Percentiles rank a stretch among this genome's conserved stretches.
These are phyloP conservation scores for Rhodotorula sp. DNA, from an alignment of 1,284 basidiomycete species.

Conservation along the genomic window DNA sequence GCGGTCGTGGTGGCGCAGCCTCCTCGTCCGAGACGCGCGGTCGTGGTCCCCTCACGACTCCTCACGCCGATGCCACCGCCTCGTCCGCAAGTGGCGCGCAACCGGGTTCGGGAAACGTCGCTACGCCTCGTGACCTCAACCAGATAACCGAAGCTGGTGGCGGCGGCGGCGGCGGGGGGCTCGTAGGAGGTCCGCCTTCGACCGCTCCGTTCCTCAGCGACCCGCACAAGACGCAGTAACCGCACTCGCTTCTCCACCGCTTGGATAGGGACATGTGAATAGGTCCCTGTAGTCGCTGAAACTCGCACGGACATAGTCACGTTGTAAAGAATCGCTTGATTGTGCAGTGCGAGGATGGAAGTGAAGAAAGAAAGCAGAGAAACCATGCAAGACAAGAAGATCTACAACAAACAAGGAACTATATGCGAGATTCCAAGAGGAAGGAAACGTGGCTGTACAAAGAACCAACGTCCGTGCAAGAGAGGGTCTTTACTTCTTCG, in stretches of 20 bases:
- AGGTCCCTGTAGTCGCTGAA: neutral
- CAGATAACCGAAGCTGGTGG: too few relatives aligned
- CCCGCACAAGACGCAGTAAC: too few relatives aligned
- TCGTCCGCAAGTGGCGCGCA: neutral
- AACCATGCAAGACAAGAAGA: neutral
- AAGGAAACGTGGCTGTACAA: neutral
- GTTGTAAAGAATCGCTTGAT: neutral
- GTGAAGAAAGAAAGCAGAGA: neutral
- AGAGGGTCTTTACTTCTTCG: neutral
- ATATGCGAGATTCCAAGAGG: neutral
- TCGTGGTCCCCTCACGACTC: too few relatives aligned
- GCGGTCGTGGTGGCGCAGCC: neutral
- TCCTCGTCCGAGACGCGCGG: too few relatives aligned
- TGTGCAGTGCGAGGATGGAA: neutral
- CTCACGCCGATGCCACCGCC: neutral
- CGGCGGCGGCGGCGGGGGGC: too few relatives aligned
- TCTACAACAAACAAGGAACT: neutral
- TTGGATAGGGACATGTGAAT: too few relatives aligned
- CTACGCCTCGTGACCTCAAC: too few relatives aligned
- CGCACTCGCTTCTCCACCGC: too few relatives aligned
- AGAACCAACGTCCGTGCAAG: neutral
- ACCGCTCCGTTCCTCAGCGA: too few relatives aligned
- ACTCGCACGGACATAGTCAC: neutral
- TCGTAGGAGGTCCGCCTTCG: too few relatives aligned
- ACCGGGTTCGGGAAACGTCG: too few relatives aligned